Conservation (phyloP, 1,284 basidiomycete genomes). For the Somion occarium region DNA sequence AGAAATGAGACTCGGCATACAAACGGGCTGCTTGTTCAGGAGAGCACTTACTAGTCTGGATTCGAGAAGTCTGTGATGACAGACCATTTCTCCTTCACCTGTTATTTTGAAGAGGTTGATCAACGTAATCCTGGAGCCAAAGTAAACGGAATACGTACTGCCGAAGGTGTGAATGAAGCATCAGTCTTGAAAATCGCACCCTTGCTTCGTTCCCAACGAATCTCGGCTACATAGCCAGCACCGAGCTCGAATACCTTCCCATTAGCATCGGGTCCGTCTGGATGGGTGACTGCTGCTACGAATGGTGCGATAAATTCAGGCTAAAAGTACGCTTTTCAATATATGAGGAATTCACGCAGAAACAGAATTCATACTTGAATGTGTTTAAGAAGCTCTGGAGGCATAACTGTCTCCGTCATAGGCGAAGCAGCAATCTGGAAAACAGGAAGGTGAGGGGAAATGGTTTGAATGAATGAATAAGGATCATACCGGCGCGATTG, state of each 20-base stretch:
- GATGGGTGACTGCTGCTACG: conserved; percentile 74
- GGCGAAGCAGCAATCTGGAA: conserved; percentile 83
- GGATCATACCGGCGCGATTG: conserved; percentile 79
- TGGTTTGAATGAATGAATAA: not conserved
- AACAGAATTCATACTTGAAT: conserved; percentile 56
- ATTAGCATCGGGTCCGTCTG: conserved; percentile 77
- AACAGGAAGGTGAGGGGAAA: conserved; percentile 1
- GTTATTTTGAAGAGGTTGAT: not conserved
- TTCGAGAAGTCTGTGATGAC: conserved; percentile 82
- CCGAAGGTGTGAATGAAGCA: conserved; percentile 88
- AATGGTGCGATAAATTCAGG: conserved; percentile 95
- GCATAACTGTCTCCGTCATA: conserved; percentile 95
- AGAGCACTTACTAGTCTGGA: conserved; percentile 59
- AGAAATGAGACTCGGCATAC: conserved; percentile 3
- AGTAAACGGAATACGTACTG: conserved; percentile 44
- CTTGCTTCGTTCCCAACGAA: conserved; percentile 90
- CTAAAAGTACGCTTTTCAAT: conserved; percentile 28
- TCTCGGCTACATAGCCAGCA: conserved; percentile 89
- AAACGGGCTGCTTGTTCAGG: not conserved
- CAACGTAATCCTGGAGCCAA: not conserved
- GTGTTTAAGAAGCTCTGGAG: conserved; percentile 92
- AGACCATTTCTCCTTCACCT: conserved; percentile 80
- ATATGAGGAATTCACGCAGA: not conserved
- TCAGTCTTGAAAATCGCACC: conserved; percentile 92
- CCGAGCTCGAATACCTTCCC: conserved; percentile 94